phyloP scores from a whole-genome alignment of 768 basidiomycete species.

The Scleroderma citrinum region DNA sequence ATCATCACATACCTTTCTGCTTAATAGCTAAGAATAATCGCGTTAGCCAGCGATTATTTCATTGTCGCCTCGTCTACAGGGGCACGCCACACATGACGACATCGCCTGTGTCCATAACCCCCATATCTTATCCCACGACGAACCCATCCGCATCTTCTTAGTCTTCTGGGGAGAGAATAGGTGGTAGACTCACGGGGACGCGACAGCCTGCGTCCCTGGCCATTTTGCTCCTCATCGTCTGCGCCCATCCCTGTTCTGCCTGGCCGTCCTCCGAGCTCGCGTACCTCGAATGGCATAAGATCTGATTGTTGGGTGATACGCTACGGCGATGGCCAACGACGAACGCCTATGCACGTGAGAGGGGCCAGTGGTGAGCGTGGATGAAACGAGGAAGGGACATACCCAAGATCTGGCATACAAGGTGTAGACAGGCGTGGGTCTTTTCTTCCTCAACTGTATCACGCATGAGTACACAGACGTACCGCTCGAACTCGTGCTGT shows the following conservation, averaged over 20 bases:
- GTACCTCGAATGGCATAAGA: slow-evolving; percentile 94
- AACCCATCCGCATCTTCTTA: slow-evolving; percentile 20
- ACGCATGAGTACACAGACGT: slow-evolving; percentile 85
- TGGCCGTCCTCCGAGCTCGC: slow-evolving; percentile 63
- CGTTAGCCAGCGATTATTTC: not conserved
- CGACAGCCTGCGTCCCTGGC: slow-evolving; percentile 50
- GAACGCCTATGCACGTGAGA: slow-evolving; percentile 85
- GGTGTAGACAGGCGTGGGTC: slow-evolving; percentile 71
- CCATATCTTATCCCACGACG: slow-evolving; percentile 71
- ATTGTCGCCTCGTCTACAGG: slow-evolving; percentile 79
- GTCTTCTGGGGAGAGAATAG: slow-evolving; percentile 21
- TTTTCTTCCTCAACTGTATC: slow-evolving; percentile 95
- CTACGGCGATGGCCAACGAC: slow-evolving; percentile 90
- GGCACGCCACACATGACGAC: slow-evolving; percentile 79
- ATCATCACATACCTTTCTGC: no score
- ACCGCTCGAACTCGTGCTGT: slow-evolving; percentile 71
- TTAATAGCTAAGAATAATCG: no score
- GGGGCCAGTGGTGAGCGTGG: slow-evolving; percentile 94
- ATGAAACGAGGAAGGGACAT: slow-evolving; percentile 54
- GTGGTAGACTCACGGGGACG: slow-evolving; percentile 64
- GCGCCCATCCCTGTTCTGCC: slow-evolving; percentile 11
- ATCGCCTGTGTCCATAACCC: slow-evolving; percentile 81
- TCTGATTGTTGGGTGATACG: slow-evolving; percentile 97
- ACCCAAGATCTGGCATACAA: slow-evolving; percentile 87
- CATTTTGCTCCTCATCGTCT: slow-evolving; percentile 35